Conservation (phyloP, 768 basidiomycete species). For the Tricholoma furcatifolium region DNA sequence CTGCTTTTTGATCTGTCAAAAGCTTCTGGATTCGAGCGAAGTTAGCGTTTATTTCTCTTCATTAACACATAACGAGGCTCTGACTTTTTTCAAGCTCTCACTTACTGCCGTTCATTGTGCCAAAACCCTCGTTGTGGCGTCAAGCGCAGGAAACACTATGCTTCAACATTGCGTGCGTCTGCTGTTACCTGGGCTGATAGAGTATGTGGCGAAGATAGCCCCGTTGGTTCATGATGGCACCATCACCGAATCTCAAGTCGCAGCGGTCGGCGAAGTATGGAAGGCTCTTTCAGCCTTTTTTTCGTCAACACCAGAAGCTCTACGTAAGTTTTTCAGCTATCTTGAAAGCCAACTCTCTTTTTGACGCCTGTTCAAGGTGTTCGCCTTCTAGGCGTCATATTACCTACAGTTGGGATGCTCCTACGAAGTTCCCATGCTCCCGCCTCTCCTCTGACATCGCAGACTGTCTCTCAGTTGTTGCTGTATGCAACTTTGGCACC, state of each 20-base stretch:
- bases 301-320: conserved; percentile 49
- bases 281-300: conserved; percentile 75
- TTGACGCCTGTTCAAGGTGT: conserved; percentile 45
- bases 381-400: conserved; percentile 63
- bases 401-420: conserved; percentile 75
- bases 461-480: conserved; percentile 67
- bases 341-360: background rate
- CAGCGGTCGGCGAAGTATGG: conserved; percentile 76
- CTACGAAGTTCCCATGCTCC: conserved; percentile 51
- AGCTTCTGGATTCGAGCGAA: conserved; percentile 67
- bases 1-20: conserved; percentile 83
- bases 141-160: conserved; percentile 59
- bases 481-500: conserved; percentile 71
- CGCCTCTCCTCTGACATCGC: conserved; percentile 46
- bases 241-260: conserved; percentile 52
- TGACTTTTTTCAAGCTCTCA: conserved; percentile 49
- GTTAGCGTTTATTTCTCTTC: conserved; percentile 32
- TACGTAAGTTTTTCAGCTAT: conserved; percentile 47
- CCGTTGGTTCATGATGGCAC: conserved; percentile 57
- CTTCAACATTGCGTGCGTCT: conserved; percentile 72
- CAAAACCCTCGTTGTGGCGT: conserved; percentile 77
- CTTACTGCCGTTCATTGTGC: conserved; percentile 90
- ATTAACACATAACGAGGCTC: background rate
- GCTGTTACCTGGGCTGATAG: conserved; percentile 80
- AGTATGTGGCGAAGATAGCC: conserved; percentile 70